These are phyloP conservation scores for Phytopythium litorale DNA, from an alignment of 352 stramenopile genomes.

Conservation along the genomic window DNA sequence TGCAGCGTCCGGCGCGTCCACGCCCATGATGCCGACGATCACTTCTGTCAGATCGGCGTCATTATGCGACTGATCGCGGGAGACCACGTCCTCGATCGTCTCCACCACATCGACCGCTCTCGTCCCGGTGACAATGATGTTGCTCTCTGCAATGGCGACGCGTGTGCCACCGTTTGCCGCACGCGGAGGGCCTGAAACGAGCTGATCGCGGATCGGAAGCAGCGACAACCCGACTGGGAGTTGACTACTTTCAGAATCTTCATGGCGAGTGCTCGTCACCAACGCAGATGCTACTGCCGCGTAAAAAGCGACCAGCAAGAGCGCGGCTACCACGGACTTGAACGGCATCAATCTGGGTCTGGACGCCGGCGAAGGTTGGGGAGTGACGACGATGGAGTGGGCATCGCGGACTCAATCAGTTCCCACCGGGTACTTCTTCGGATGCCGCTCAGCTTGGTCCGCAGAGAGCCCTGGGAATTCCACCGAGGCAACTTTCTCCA, in stretches of 20 bases:
- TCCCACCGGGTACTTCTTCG: not conserved
- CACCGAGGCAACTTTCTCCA: not conserved
- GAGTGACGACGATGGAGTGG: not conserved
- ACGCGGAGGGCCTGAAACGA: not conserved
- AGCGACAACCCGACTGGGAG: not conserved
- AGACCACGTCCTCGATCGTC: conserved; percentile 2
- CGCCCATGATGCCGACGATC: not conserved
- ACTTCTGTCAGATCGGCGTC: not conserved
- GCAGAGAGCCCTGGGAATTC: not conserved
- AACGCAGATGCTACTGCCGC: not conserved
- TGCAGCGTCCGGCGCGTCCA: not conserved
- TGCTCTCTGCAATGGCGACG: conserved; percentile 4
- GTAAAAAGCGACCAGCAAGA: not conserved
- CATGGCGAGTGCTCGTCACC: not conserved
- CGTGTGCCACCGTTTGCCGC: not conserved
- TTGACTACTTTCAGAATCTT: not conserved
- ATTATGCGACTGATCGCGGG: not conserved
- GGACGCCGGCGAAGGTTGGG: not conserved
- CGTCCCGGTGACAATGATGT: not conserved
- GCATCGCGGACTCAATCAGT: not conserved
- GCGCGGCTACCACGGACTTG: not conserved
- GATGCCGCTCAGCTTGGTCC: not conserved
- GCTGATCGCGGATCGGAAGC: conserved; percentile 1
- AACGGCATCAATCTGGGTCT: not conserved
- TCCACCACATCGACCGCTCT: not conserved